phyloP scores from a whole-genome alignment of 208 protist genomes.

The Wallacemonas collosoma region DNA sequence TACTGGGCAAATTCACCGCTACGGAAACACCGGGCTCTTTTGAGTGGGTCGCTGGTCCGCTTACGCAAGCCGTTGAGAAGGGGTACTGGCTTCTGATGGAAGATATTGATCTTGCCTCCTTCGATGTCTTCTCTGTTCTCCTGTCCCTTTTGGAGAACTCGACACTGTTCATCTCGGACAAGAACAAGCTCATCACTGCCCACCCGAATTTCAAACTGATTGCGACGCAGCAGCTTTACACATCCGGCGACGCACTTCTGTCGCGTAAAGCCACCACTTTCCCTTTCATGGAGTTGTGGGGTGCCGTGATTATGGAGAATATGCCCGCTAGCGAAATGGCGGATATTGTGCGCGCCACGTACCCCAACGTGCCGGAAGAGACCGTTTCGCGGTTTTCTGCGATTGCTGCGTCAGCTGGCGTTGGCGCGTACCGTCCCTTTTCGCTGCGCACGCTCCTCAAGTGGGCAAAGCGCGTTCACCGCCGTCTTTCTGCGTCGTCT shows the following conservation, averaged over 20 bases:
- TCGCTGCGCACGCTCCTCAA: slow-evolving; percentile 90
- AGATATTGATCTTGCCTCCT: slow-evolving; percentile 98
- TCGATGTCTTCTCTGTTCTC: slow-evolving; percentile 98
- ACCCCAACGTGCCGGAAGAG: slow-evolving; percentile 45
- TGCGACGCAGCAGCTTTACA: slow-evolving; percentile 83
- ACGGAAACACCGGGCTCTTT: slow-evolving; percentile 98
- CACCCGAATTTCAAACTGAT: slow-evolving; percentile 90
- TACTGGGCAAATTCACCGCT: slow-evolving; percentile 99
- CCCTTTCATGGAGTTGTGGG: slow-evolving; percentile 83
- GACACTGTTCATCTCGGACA: slow-evolving; percentile 95
- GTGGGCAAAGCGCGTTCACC: slow-evolving; percentile 90
- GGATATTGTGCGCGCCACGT: slow-evolving; percentile 53
- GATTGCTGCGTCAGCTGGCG: not conserved
- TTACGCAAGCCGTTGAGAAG: slow-evolving; percentile 95
- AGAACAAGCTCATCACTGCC: slow-evolving; percentile 91
- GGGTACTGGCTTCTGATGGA: slow-evolving; percentile 99
- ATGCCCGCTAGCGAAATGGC: slow-evolving; percentile 65
- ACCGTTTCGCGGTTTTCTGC: slow-evolving; percentile 8
- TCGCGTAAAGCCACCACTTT: slow-evolving; percentile 67
- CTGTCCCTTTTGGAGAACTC: slow-evolving; percentile 96
- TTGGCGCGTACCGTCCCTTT: slow-evolving; percentile 15
- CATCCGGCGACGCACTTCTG: slow-evolving; percentile 47
- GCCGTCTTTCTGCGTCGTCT: slow-evolving; percentile 29
- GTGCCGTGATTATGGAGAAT: slow-evolving; percentile 70
- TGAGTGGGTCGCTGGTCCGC: slow-evolving; percentile 96